These are phyloP conservation scores for Tephrocybe sp. DNA, from an alignment of 768 basidiomycete species.

Conservation along the genomic window DNA sequence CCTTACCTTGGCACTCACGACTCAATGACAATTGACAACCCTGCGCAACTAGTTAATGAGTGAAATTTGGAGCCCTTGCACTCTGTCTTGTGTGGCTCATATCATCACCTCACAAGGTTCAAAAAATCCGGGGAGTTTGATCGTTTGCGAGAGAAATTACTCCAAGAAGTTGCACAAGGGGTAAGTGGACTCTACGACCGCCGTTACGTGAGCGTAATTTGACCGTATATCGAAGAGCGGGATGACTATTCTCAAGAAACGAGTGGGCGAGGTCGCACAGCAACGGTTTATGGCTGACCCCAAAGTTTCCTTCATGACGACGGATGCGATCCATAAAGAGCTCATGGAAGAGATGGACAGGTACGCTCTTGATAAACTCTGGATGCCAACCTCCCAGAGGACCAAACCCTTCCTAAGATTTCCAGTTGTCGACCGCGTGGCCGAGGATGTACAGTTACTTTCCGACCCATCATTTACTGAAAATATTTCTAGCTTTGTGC, in stretches of 20 bases:
- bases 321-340: constrained; percentile 55
- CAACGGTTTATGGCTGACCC: constrained; percentile 53
- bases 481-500: constrained; percentile 39
- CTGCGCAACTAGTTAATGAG: constrained; percentile 65
- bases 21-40: constrained; percentile 51
- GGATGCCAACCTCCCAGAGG: not conserved
- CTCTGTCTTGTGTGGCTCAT: not conserved
- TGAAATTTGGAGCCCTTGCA: constrained; percentile 24
- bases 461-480: constrained; percentile 46
- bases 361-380: constrained; percentile 29
- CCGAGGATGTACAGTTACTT: constrained; percentile 45
- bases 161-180: constrained; percentile 58
- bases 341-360: constrained; percentile 72
- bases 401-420: constrained; percentile 39
- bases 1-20: not conserved
- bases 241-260: constrained; percentile 48
- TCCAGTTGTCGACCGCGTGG: constrained; percentile 64
- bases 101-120: constrained; percentile 43
- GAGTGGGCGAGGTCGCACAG: constrained; percentile 61
- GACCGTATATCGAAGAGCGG: constrained; percentile 39
- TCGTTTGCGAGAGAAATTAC: constrained; percentile 61
- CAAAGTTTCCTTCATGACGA: constrained; percentile 48
- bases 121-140: constrained; percentile 82
- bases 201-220: constrained; percentile 2
- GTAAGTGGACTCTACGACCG: constrained; percentile 36